Evolutionary conservation across 148 eudicot species (phyloP).

Genomic region (Pouteria glomerata): DNA sequence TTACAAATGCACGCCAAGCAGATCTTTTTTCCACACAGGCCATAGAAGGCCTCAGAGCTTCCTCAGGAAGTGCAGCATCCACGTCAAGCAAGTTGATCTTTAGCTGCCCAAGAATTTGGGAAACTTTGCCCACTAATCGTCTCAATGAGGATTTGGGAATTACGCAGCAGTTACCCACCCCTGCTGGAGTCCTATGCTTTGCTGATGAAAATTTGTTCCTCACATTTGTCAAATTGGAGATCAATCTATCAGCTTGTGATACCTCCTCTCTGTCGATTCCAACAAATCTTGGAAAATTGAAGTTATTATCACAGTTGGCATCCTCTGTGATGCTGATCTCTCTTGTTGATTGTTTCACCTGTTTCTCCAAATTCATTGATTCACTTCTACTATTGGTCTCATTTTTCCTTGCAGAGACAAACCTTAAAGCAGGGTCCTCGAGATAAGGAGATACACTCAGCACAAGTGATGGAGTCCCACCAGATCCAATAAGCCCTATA

Average conservation of each 20-base stretch:
- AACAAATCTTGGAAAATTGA: conserved; percentile 5
- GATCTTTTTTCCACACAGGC: conserved; percentile 24
- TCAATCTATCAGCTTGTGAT: conserved; percentile 12
- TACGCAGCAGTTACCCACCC: conserved; percentile 18
- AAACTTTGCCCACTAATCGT: conserved; percentile 32
- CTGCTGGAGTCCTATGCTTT: conserved; percentile 15
- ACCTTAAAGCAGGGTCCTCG: conserved; percentile 23
- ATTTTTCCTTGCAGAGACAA: conserved; percentile 11
- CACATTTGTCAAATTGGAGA: conserved; percentile 3
- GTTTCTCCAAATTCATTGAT: conserved; percentile 6
- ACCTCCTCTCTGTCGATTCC: conserved; percentile 16
- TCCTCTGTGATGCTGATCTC: not conserved
- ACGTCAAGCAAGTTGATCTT: conserved; percentile 51
- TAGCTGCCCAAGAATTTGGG: conserved; percentile 33
- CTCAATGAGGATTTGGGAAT: conserved; percentile 31
- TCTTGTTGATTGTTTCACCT: conserved; percentile 3
- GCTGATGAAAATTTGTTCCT: conserved; percentile 5
- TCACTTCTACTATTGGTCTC: conserved; percentile 1
- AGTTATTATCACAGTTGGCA: not conserved
- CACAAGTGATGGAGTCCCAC: conserved; percentile 33
- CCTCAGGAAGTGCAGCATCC: conserved; percentile 49
- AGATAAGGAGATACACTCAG: conserved; percentile 23
- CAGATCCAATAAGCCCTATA: conserved; percentile 34
- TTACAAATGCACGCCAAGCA: conserved; percentile 47
- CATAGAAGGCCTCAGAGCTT: conserved; percentile 44